phyloP scores from a whole-genome alignment of 2,329 filamentous ascomycete genomes.

The Stylonectria norvegica region DNA sequence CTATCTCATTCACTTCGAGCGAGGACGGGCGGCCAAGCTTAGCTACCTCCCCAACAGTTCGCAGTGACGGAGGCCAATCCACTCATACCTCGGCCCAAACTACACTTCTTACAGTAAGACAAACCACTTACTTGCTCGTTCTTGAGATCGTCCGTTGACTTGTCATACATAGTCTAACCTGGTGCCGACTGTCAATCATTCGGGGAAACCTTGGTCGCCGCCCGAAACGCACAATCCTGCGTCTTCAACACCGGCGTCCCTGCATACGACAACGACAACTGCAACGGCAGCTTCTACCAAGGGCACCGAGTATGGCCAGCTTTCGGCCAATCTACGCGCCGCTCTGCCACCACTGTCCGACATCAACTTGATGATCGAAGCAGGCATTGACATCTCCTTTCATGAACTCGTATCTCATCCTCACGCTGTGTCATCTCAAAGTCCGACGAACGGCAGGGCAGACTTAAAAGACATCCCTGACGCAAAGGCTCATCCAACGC shows the following conservation, averaged over 20 bases:
- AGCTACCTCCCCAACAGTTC: no score
- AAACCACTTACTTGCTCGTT: no score
- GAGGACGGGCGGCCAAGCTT: background rate
- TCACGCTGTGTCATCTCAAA: background rate
- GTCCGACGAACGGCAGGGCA: background rate
- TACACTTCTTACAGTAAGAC: background rate
- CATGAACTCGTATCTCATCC: constrained; percentile 3
- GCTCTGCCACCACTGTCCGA: constrained; percentile 2
- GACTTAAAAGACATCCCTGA: background rate
- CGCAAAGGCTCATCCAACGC: constrained; percentile 38
- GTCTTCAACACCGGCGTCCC: background rate
- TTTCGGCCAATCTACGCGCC: background rate
- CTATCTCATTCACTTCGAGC: background rate
- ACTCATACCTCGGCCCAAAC: background rate
- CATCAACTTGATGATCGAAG: constrained; percentile 1
- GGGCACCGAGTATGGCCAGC: background rate
- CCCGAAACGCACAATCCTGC: background rate
- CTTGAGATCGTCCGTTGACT: no score
- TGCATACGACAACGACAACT: no score
- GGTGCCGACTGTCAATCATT: background rate
- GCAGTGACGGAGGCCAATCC: background rate
- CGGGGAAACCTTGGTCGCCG: background rate
- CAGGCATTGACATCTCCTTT: constrained; percentile 6
- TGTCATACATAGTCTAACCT: background rate
- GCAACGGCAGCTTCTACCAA: background rate